Conservation (phyloP, 2,329 filamentous ascomycete genomes). For the Rutstroemia sp. region DNA sequence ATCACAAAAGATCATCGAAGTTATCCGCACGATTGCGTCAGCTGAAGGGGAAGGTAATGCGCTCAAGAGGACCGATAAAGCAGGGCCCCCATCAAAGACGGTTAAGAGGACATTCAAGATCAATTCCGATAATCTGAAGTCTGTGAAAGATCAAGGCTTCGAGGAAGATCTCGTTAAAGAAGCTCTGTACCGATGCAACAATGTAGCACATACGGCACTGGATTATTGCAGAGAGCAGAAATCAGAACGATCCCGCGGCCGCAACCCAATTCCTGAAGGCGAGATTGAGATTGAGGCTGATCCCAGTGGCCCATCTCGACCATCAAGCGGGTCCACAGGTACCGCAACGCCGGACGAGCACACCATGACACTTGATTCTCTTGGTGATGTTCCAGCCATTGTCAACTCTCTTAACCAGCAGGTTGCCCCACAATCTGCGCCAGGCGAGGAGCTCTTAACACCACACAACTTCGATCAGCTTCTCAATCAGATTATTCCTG, state of each 20-base stretch:
- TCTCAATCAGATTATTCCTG: constrained; percentile 12
- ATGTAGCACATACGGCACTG: constrained; percentile 48
- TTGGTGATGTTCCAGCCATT: constrained; percentile 11
- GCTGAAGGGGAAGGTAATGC: constrained; percentile 69
- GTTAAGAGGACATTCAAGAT: constrained; percentile 42
- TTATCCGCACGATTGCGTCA: constrained; percentile 69
- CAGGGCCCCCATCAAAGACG: constrained; percentile 34
- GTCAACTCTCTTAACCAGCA: constrained; percentile 16
- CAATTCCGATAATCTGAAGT: constrained; percentile 38
- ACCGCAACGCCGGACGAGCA: constrained; percentile 26
- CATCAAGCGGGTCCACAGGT: constrained; percentile 19
- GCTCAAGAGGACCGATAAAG: constrained; percentile 51
- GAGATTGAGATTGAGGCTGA: constrained; percentile 40
- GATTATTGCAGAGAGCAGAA: constrained; percentile 69
- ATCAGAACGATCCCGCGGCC: constrained; percentile 50
- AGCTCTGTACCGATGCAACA: constrained; percentile 76
- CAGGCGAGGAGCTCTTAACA: constrained; percentile 3
- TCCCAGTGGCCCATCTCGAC: constrained; percentile 13
- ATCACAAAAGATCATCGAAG: constrained; percentile 73
- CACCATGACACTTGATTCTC: constrained; percentile 15
- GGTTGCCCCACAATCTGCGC: constrained; percentile 1
- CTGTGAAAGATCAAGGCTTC: constrained; percentile 37
- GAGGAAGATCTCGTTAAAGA: constrained; percentile 63
- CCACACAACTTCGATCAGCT: constrained; percentile 16
- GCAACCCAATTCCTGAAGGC: constrained; percentile 59